Evolutionary conservation across 257 asterid genomes (phyloP).

Genomic region (Solanum corneliomulleri): DNA sequence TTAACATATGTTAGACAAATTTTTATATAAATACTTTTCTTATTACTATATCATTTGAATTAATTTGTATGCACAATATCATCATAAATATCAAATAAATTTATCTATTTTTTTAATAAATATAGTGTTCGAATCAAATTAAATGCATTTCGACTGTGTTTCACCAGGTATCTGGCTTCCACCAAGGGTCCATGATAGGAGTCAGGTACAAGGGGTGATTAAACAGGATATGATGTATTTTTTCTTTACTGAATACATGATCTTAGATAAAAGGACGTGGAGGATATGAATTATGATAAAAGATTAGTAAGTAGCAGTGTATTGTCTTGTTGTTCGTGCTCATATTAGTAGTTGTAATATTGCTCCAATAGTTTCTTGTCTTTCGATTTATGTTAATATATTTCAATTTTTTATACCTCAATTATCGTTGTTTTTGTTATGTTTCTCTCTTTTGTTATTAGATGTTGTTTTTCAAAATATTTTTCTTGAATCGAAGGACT

Average conservation of each 20-base stretch:
- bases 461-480: accelerated
- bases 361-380: not conserved
- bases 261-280: not conserved
- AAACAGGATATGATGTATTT: no score
- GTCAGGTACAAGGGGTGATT: no score
- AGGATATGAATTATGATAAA: no score
- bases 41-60: accelerated
- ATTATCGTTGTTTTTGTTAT: not conserved
- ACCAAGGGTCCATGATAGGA: no score
- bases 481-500: not conserved
- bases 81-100: not conserved
- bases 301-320: not conserved
- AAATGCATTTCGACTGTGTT: not conserved
- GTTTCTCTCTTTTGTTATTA: not conserved
- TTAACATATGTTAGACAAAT: accelerated
- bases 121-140: accelerated
- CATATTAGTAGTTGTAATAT: not conserved
- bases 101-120: not conserved
- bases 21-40: not conserved
- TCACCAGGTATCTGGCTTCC: not conserved
- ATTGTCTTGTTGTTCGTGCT: not conserved
- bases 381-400: not conserved
- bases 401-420: not conserved
- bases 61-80: accelerated
- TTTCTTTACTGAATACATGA: no score